phyloP scores from a whole-genome alignment of 2,329 filamentous ascomycete species.

The Fusarium bulbicola region DNA sequence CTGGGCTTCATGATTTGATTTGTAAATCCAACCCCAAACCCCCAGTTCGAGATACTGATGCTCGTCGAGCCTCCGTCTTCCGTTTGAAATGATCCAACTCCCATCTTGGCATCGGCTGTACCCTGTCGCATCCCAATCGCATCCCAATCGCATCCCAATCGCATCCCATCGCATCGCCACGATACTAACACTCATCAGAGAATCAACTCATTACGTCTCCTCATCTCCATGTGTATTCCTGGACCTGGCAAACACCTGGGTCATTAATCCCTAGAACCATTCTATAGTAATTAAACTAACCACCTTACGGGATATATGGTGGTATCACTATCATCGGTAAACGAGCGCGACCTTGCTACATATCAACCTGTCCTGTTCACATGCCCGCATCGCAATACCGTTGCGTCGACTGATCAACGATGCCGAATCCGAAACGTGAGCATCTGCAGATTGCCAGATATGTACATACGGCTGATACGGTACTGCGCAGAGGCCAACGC shows the following conservation, averaged over 20 bases:
- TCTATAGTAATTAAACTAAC: not conserved
- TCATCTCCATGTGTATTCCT: constrained; percentile 1
- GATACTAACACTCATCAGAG: constrained; percentile 16
- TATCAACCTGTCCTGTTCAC: constrained; percentile 17
- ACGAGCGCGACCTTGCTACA: not conserved
- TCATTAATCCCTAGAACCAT: not conserved
- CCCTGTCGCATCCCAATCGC: not conserved
- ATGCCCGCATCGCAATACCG: not conserved
- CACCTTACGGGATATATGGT: not conserved
- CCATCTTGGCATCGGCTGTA: constrained; percentile 33
- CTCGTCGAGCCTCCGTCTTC: not conserved
- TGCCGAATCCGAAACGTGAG: constrained; percentile 15
- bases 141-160: too few species aligned
- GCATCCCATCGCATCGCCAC: constrained; percentile 33
- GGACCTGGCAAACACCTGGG: constrained; percentile 9
- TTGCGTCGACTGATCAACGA: not conserved
- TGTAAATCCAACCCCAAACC: constrained; percentile 13
- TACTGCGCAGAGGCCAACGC: constrained; percentile 21
- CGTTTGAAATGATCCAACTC: constrained; percentile 15
- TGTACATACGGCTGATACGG: not conserved
- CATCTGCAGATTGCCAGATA: constrained; percentile 3
- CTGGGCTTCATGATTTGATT: constrained; percentile 5
- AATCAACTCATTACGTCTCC: constrained; percentile 23
- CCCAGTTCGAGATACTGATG: constrained; percentile 2
- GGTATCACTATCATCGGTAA: constrained; percentile 2